Base-by-base conservation (phyloP, 164 flowering plant genomes). In the Vitis rupestris region DNA sequence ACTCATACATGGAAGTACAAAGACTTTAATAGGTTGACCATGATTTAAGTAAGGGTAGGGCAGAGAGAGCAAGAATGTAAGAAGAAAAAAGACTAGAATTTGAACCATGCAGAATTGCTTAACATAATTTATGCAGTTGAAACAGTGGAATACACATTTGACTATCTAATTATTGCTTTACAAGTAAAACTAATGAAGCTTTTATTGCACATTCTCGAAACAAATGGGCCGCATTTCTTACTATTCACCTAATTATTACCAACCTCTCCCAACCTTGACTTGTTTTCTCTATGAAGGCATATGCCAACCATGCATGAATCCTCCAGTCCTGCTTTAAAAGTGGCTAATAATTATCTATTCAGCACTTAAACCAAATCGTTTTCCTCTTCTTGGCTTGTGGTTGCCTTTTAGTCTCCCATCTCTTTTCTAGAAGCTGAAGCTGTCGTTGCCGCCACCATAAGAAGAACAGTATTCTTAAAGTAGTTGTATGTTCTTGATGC, bases 401-500 rank as follows among this genome's bases (percentile, higher is more conserved):
- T 14, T 37, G 61, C 50, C 60, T 12, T 0, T 49, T 37, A 23
- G 17, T 50, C 47, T 69, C 30, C 44, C 44, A 31, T 50, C 47
- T n/a, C 3, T 44, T 31, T 56, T 65, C 75, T 64, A 64, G 70
- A 74, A 14, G 44, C 44, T 31, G 44, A 4, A 4, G 78, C 64
- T 44, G 72, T 71, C 29, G 78, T 71, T 9, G 74, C 44, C 15
- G 68, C 59, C 14, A 72, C 59, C 50, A 61, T 48, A 59, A 66
- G 37, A 63, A 74, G 50, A 65, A 63, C 63, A 19, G 16, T 31
- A 14, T 44, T 10, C 30, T 30, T n/a, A 55, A n/a, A 44, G 44
- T 2, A 11, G 19, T 63, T 44, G 58, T 55, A 56, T 53, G 53
- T 56, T 59, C 65, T 52, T 63, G 63, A 49, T 49, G 68, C 50